Base-by-base conservation (phyloP, 2,329 filamentous ascomycete genomes). In the Cylindrodendrum hubeiense region DNA sequence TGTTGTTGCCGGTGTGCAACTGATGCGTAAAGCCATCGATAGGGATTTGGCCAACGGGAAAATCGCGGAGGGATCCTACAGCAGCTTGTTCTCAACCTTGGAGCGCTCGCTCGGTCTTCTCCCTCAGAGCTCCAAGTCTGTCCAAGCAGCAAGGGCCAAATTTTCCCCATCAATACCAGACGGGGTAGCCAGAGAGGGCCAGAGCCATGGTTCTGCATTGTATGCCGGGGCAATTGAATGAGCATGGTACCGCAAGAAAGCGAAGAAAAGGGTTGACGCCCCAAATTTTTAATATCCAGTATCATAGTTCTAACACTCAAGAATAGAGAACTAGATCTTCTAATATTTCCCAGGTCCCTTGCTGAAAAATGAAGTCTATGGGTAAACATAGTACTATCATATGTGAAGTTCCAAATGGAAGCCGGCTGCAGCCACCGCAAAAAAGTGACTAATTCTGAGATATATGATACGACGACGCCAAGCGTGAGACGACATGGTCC, bases 101-200 rank as follows among this genome's bases (percentile, higher is more conserved):
- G 73, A 74, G 46, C 57, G 46, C 19, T 72, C 75, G 2, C 53
- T 78, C 21, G 70, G 58, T 15, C 69, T 76, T 30, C 60, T 78
- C 9, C 76, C 76, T 0, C 75, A 77, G 58, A 71, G 74, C 49
- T 78, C 76, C 26, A 78, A 77, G 47, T 78, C 76, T 24, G 74
- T 77, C 28, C 74, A 72, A 33, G 75, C 75, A 2, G 76, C 76
- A 3, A 70, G 73, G 55, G 59, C 54, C 51, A 71, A 73, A 54
- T 71, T 76, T 33, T 65, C 60, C 3, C 66, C 63, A 17, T 63
- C 46, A 6, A 30, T 49, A 15, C 13, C 56, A 5, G 53, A 66
- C 6, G 61, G 24, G 4, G 15, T n/a, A 15, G 22, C n/a, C 17
- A 4, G 5, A 4, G 43, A 28, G 17, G 10, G 12, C 7, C 28